Conservation (phyloP, 306 rosid genomes). For the Begonia loranthoides region DNA sequence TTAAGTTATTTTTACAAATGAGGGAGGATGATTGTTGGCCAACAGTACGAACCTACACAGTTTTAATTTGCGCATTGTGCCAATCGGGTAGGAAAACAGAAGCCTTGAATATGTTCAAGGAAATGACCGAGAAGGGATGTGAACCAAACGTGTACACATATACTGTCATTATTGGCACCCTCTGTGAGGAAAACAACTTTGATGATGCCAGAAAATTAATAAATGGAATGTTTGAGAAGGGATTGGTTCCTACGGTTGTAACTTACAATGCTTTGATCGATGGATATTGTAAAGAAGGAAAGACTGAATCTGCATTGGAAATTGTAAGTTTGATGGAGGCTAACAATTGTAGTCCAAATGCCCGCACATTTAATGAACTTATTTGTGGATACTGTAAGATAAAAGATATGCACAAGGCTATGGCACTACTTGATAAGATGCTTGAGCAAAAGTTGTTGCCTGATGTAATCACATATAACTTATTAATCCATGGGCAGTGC, state of each 20-base stretch:
- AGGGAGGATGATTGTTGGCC: conserved; percentile 46
- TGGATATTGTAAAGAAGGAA: conserved; percentile 59
- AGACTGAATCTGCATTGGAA: conserved; percentile 37
- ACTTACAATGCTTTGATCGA: conserved; percentile 60
- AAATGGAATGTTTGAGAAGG: conserved; percentile 43
- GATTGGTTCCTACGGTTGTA: conserved; percentile 39
- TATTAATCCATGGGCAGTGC: conserved; percentile 66
- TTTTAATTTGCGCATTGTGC: conserved; percentile 39
- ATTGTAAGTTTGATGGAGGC: conserved; percentile 54
- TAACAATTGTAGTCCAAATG: conserved; percentile 42
- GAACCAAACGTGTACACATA: conserved; percentile 63
- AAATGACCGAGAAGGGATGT: conserved; percentile 49
- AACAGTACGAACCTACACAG: conserved; percentile 39
- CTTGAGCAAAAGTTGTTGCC: conserved; percentile 43
- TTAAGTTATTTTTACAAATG: conserved; percentile 46
- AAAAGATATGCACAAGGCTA: conserved; percentile 64
- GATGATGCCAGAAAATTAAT: conserved; percentile 38
- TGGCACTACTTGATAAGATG: conserved; percentile 56
- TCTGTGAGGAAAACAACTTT: conserved; percentile 42
- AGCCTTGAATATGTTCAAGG: conserved; percentile 34
- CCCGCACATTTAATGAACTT: conserved; percentile 56
- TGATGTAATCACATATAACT: conserved; percentile 42
- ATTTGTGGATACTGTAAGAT: conserved; percentile 52
- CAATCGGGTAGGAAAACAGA: conserved; percentile 36
- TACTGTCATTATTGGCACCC: conserved; percentile 41